These are phyloP conservation scores for Jackrogersella multiformis DNA, from an alignment of 495 filamentous ascomycete genomes.

Conservation along the genomic window DNA sequence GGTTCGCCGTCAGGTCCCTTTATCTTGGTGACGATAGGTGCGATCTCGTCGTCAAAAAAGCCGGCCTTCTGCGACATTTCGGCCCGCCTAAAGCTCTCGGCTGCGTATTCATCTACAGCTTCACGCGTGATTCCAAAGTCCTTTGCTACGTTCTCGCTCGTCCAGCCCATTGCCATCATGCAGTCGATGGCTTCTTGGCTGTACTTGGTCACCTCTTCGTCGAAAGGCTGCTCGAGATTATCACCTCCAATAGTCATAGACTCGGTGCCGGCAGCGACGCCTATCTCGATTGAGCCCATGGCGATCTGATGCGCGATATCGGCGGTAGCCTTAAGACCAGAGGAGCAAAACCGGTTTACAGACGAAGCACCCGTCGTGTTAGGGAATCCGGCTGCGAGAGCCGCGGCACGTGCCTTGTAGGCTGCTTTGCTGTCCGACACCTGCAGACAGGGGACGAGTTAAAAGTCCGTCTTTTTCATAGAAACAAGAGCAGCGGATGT, in stretches of 20 bases:
- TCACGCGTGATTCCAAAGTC: constrained; percentile 88
- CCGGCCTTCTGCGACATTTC: constrained; percentile 92
- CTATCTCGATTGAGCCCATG: constrained; percentile 81
- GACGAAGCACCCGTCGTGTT: constrained; percentile 83
- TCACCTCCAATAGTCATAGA: constrained; percentile 80
- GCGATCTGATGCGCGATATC: constrained; percentile 92
- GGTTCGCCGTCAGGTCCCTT: constrained; percentile 85
- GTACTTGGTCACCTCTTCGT: constrained; percentile 75
- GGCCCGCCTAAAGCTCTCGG: constrained; percentile 84
- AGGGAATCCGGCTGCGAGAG: constrained; percentile 92
- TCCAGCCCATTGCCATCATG: constrained; percentile 97
- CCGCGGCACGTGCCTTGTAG: constrained; percentile 87
- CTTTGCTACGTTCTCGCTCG: constrained; percentile 91
- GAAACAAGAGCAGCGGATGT: constrained; percentile 12
- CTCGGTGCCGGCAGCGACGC: constrained; percentile 88
- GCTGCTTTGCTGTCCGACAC: constrained; percentile 86
- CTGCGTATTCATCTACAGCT: constrained; percentile 83
- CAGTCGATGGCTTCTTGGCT: constrained; percentile 83
- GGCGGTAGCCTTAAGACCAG: constrained; percentile 92
- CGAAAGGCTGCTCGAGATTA: constrained; percentile 74
- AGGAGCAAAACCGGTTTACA: constrained; percentile 96
- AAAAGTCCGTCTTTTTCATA: not conserved
- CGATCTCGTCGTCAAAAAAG: constrained; percentile 94
- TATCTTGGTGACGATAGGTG: constrained; percentile 79
- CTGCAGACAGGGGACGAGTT: constrained; percentile 51